These are phyloP conservation scores for Tricholoma bakamatsutake DNA, from an alignment of 768 basidiomycete species.

Conservation along the genomic window DNA sequence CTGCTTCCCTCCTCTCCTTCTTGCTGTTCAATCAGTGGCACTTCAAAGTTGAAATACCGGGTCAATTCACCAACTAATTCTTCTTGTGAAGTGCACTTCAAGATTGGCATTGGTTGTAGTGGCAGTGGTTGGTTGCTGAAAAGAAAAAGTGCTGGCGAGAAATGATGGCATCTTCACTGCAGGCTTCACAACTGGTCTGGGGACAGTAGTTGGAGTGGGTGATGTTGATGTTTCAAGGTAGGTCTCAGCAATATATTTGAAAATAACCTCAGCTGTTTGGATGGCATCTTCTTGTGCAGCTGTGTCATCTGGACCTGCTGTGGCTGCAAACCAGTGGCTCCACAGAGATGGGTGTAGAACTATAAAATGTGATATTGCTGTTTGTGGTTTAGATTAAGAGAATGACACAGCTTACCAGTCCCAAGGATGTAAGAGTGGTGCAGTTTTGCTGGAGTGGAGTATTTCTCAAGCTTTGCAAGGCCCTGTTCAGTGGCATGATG, in stretches of 20 bases:
- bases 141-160: too few relatives aligned
- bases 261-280: not conserved
- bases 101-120: not conserved
- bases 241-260: not conserved
- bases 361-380: constrained; percentile 6
- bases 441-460: constrained; percentile 18
- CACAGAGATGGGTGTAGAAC: constrained; percentile 22
- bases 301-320: not conserved
- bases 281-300: not conserved
- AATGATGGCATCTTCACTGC: not conserved
- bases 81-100: not conserved
- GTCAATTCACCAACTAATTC: not conserved
- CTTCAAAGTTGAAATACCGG: not conserved
- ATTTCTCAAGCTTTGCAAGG: constrained; percentile 7
- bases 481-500: constrained; percentile 16
- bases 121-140: not conserved
- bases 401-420: constrained; percentile 18
- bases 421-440: constrained; percentile 23
- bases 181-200: not conserved
- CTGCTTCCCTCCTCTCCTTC: not conserved
- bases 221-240: not conserved
- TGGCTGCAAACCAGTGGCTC: not conserved
- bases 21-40: constrained; percentile 4
- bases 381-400: not conserved
- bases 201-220: not conserved